These are phyloP conservation scores for Peronospora destructor DNA, from an alignment of 352 stramenopile genomes.

Conservation along the genomic window DNA sequence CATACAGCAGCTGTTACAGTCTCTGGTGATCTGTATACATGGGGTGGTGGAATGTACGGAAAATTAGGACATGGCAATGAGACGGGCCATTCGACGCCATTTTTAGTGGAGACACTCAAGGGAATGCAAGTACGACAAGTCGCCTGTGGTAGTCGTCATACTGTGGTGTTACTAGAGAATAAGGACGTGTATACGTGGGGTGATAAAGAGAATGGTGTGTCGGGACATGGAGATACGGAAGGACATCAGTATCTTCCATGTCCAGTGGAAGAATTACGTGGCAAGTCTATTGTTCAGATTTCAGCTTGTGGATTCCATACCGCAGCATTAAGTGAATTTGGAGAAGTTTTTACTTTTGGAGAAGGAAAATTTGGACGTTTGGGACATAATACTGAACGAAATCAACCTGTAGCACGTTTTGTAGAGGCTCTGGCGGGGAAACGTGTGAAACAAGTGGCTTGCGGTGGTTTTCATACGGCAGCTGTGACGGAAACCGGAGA, in stretches of 20 bases:
- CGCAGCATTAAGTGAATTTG: slow-evolving; percentile 67
- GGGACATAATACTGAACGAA: slow-evolving; percentile 78
- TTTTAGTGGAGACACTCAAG: slow-evolving; percentile 91
- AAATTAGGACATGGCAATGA: slow-evolving; percentile 92
- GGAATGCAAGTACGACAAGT: slow-evolving; percentile 87
- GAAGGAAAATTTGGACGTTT: slow-evolving; percentile 88
- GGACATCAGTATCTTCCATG: slow-evolving; percentile 93
- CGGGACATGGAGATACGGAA: slow-evolving; percentile 90
- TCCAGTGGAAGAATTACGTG: slow-evolving; percentile 82
- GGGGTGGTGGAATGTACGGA: slow-evolving; percentile 93
- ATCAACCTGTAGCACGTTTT: slow-evolving; percentile 66
- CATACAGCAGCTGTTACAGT: slow-evolving; percentile 93
- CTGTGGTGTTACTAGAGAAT: slow-evolving; percentile 85
- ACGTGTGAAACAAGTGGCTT: slow-evolving; percentile 82
- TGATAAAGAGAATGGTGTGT: slow-evolving; percentile 94
- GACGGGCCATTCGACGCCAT: slow-evolving; percentile 89
- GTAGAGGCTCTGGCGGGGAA: slow-evolving; percentile 68
- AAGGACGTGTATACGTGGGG: slow-evolving; percentile 92
- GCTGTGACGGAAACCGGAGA: slow-evolving; percentile 81
- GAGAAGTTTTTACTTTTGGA: slow-evolving; percentile 92
- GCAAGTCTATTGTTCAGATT: slow-evolving; percentile 85
- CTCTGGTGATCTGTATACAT: slow-evolving; percentile 91
- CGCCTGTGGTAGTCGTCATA: slow-evolving; percentile 92
- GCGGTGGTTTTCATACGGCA: slow-evolving; percentile 83
- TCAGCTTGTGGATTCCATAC: slow-evolving; percentile 86